Percentiles rank a stretch among this genome's conserved stretches.
Conservation (phyloP, 169 alveolate genomes). For the Neospora caninum region DNA sequence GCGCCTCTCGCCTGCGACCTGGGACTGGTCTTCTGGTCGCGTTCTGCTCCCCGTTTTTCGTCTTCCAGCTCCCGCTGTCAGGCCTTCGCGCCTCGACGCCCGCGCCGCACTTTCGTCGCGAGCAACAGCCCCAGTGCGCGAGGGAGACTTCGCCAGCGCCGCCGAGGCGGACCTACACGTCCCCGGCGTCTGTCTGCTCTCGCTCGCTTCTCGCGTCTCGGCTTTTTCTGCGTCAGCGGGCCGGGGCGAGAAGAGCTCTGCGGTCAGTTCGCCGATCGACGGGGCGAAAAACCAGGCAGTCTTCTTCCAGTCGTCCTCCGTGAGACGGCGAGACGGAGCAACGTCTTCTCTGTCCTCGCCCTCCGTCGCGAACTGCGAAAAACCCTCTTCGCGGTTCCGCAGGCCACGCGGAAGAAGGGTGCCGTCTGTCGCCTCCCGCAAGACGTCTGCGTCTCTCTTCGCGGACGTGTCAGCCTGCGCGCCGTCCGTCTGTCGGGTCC, state of each 20-base stretch:
- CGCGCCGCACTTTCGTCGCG: too few relatives aligned
- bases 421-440: background rate
- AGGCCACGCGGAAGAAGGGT: background rate
- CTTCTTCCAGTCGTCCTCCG: background rate
- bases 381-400: background rate
- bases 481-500: background rate
- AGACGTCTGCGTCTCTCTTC: background rate
- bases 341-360: background rate
- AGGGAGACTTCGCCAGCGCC: too few relatives aligned
- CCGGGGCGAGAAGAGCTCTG: background rate
- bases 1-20: background rate
- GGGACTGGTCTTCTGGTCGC: background rate
- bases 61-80: too few relatives aligned
- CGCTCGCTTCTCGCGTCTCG: background rate
- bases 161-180: too few relatives aligned
- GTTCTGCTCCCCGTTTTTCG: too few relatives aligned
- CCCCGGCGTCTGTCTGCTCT: too few relatives aligned
- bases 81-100: too few relatives aligned
- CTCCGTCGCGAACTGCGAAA: background rate
- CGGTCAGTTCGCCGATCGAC: slow-evolving; percentile 9
- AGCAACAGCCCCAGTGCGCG: too few relatives aligned
- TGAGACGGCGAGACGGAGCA: too few relatives aligned
- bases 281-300: slow-evolving; percentile 1
- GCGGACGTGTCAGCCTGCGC: background rate
- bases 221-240: background rate